These are phyloP conservation scores for Saccharomyces hybrid DNA, from an alignment of 1,139 yeast genomes.

Conservation along the genomic window DNA sequence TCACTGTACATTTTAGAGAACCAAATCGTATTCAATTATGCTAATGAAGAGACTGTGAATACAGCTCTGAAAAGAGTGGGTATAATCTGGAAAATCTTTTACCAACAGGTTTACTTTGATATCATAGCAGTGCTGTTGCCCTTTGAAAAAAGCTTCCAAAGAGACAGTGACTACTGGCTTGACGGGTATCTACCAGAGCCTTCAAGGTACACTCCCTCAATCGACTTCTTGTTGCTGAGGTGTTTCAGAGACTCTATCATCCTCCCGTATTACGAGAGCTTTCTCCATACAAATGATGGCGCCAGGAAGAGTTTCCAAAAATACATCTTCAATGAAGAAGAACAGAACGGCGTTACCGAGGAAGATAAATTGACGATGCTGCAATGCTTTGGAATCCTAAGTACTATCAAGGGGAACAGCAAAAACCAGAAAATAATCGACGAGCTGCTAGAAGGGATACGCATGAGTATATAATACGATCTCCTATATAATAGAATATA, in stretches of 20 bases:
- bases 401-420: constrained; percentile 43
- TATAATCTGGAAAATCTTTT: constrained; percentile 47
- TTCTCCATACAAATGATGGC: constrained; percentile 24
- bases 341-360: constrained; percentile 22
- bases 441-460: constrained; percentile 30
- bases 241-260: constrained; percentile 44
- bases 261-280: constrained; percentile 38
- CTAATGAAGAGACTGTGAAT: constrained; percentile 19
- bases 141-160: constrained; percentile 34
- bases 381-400: constrained; percentile 49
- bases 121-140: constrained; percentile 54
- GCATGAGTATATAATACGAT: constrained; percentile 20
- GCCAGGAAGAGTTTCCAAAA: constrained; percentile 20
- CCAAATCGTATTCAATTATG: constrained; percentile 24
- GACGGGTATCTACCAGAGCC: constrained; percentile 29
- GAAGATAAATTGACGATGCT: constrained; percentile 35
- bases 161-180: constrained; percentile 17
- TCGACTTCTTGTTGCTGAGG: constrained; percentile 27
- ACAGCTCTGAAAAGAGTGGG: constrained; percentile 31
- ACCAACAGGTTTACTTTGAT: constrained; percentile 44
- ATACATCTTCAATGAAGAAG: constrained; percentile 27
- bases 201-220: constrained; percentile 32
- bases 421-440: constrained; percentile 46
- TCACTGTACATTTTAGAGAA: constrained; percentile 39
- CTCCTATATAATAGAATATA: too few relatives aligned